These are phyloP conservation scores for Nothomitra cinnamomea DNA, from an alignment of 2,329 filamentous ascomycete genomes.

Conservation along the genomic window DNA sequence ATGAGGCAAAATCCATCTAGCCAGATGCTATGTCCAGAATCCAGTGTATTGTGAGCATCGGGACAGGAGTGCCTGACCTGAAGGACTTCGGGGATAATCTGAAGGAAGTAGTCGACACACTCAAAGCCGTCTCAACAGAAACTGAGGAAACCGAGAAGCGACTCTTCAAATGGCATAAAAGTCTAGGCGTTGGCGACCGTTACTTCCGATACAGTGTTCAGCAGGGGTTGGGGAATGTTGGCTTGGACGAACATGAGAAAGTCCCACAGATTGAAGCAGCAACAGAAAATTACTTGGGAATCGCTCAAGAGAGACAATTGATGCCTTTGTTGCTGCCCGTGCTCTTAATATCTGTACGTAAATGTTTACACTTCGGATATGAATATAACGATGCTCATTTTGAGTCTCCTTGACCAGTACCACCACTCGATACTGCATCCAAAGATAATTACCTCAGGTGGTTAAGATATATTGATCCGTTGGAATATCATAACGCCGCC, in stretches of 20 bases:
- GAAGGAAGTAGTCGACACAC: background rate
- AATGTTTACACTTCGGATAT: background rate
- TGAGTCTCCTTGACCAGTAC: background rate
- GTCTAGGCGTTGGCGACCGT: background rate
- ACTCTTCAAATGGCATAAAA: background rate
- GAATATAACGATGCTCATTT: conserved; percentile 2
- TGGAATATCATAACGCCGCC: background rate
- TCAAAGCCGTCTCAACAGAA: conserved; percentile 2
- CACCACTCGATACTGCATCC: background rate
- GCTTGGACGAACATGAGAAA: conserved; percentile 1
- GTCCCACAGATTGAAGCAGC: background rate
- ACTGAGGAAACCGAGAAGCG: conserved; percentile 1
- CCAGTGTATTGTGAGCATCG: conserved; percentile 4
- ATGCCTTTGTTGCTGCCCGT: background rate
- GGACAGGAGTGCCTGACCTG: background rate
- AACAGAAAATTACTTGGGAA: background rate
- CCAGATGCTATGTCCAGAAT: conserved; percentile 52
- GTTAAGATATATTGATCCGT: conserved; percentile 1
- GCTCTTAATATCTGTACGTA: background rate
- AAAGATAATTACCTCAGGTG: background rate
- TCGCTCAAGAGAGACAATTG: background rate
- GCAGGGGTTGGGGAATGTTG: background rate
- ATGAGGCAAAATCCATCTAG: conserved; percentile 4
- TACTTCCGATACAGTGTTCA: conserved; percentile 2
- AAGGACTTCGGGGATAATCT: background rate